These are phyloP conservation scores for Polygonum maritimum DNA, from an alignment of 148 eudicot genomes.

Conservation along the genomic window DNA sequence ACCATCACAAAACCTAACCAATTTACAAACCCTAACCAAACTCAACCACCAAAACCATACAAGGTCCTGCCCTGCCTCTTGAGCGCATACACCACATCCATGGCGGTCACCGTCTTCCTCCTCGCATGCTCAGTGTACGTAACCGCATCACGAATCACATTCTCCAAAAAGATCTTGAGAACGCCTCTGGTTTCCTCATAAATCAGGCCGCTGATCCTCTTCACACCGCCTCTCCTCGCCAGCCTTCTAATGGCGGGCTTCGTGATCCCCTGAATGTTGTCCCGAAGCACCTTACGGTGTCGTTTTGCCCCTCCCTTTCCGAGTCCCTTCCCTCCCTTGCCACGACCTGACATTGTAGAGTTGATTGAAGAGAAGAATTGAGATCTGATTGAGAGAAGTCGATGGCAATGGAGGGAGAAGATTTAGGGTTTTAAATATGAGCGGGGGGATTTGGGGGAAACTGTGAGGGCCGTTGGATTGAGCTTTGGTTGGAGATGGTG, in stretches of 20 bases:
- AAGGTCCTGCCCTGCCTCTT: slow-evolving; percentile 6
- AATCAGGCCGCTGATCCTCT: slow-evolving; percentile 5
- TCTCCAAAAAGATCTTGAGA: background rate
- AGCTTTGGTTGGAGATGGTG: background rate
- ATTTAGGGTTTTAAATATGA: background rate
- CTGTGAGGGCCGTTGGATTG: background rate
- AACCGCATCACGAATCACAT: background rate
- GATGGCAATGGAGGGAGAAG: background rate
- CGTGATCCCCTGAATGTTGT: slow-evolving; percentile 6
- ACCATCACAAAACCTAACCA: too few species aligned
- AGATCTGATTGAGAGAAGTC: too few species aligned
- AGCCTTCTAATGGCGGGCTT: slow-evolving; percentile 1
- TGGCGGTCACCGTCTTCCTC: background rate
- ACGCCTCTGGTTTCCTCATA: background rate
- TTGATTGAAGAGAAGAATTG: background rate
- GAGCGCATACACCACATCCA: background rate
- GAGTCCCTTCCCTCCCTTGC: slow-evolving; percentile 2
- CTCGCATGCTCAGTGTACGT: background rate
- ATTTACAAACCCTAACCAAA: background rate
- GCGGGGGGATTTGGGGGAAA: background rate
- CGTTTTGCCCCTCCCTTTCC: slow-evolving; percentile 8
- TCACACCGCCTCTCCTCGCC: slow-evolving; percentile 2
- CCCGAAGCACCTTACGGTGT: background rate
- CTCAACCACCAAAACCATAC: background rate
- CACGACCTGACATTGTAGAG: background rate